Evolutionary conservation across 441 rosid species (phyloP).

Genomic region (Brassica hybrid): DNA sequence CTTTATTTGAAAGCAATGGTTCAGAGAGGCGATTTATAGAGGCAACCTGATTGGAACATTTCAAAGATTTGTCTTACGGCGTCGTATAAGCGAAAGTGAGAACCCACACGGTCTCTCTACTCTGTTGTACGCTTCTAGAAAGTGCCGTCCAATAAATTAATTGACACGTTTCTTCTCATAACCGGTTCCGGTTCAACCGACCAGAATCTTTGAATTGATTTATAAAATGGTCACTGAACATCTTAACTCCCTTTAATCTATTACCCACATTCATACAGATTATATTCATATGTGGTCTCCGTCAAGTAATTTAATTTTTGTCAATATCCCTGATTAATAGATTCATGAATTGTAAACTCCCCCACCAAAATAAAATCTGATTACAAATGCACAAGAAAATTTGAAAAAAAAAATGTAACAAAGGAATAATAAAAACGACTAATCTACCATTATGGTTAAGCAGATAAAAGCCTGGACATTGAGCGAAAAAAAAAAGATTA

Average conservation of each 20-base stretch:
- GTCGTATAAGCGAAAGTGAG: not conserved
- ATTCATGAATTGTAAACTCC: constrained; percentile 15
- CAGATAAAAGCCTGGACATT: constrained; percentile 23
- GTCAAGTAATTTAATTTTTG: too few species aligned
- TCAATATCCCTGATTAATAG: not conserved
- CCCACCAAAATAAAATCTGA: constrained; percentile 14
- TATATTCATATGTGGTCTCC: too few species aligned
- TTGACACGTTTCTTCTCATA: constrained; percentile 45
- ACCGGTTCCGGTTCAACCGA: too few species aligned
- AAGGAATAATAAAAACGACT: constrained; percentile 23
- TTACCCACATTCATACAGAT: too few species aligned
- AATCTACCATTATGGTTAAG: constrained; percentile 35
- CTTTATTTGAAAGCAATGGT: not conserved
- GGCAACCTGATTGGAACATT: too few species aligned
- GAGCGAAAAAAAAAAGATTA: constrained; percentile 15
- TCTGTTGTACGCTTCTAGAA: constrained; percentile 52
- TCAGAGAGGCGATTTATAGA: not conserved
- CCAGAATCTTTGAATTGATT: too few species aligned
- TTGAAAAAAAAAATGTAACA: not conserved
- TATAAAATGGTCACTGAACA: too few species aligned
- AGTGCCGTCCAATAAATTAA: constrained; percentile 40
- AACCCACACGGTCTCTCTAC: not conserved
- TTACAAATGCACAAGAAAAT: constrained; percentile 18
- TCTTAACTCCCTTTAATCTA: too few species aligned
- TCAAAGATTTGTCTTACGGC: not conserved